These are phyloP conservation scores for Ganoderma boninense DNA, from an alignment of 1,284 basidiomycete species.

Conservation along the genomic window DNA sequence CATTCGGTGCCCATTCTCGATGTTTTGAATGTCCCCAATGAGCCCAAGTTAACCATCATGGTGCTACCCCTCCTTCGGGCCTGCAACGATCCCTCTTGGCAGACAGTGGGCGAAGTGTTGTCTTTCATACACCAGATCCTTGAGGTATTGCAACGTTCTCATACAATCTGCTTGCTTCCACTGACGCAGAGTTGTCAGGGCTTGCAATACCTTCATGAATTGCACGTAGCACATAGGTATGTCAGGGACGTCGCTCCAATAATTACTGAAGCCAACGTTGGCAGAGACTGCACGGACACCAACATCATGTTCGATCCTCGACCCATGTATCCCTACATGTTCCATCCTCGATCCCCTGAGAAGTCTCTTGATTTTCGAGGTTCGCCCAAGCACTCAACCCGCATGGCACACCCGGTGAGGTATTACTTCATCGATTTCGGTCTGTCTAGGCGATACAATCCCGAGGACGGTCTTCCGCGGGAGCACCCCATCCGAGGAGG, in stretches of 20 bases:
- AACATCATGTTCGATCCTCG: constrained; percentile 11
- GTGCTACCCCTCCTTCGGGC: constrained; percentile 37
- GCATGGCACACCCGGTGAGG: constrained; percentile 37
- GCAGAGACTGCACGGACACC: constrained; percentile 46
- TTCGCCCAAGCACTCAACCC: constrained; percentile 36
- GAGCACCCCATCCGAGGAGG: constrained; percentile 17
- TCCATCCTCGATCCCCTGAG: constrained; percentile 30
- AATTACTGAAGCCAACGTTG: too few relatives aligned
- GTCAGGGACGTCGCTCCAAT: too few relatives aligned
- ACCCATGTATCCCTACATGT: constrained; percentile 16
- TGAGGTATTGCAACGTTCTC: constrained; percentile 24
- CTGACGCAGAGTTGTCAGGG: constrained; percentile 20
- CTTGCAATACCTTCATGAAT: constrained; percentile 33
- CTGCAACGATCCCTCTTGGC: constrained; percentile 28
- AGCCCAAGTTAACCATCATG: constrained; percentile 19
- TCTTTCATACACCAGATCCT: constrained; percentile 34
- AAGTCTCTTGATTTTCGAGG: not conserved
- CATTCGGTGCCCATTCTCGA: constrained; percentile 41
- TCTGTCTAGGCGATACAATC: constrained; percentile 38
- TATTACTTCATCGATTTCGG: constrained; percentile 48
- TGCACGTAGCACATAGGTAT: constrained; percentile 33
- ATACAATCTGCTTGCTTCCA: not conserved
- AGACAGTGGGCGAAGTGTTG: constrained; percentile 32
- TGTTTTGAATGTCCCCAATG: constrained; percentile 17
- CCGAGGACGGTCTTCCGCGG: constrained; percentile 1